Percentiles rank a stretch among this genome's conserved stretches.
phyloP scores from a whole-genome alignment of 2,329 filamentous ascomycete genomes.

The Colletotrichum spaethianum region DNA sequence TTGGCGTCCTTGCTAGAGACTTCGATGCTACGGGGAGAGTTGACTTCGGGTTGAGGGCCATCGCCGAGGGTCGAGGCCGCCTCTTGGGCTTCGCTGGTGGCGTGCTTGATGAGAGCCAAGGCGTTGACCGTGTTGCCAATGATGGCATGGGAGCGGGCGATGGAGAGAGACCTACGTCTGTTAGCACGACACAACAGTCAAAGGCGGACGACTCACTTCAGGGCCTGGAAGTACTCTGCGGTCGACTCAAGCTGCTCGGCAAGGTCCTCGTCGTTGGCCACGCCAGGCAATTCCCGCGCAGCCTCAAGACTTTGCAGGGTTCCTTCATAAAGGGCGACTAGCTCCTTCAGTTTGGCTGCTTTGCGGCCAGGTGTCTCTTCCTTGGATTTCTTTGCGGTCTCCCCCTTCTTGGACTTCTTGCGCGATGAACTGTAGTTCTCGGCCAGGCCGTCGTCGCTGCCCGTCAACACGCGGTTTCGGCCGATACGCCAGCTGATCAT shows the following conservation, averaged over 20 bases:
- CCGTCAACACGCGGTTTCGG: slow-evolving; percentile 89
- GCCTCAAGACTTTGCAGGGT: slow-evolving; percentile 92
- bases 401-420: slow-evolving; percentile 68
- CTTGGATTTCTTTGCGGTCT: slow-evolving; percentile 55
- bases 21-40: slow-evolving; percentile 75
- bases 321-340: slow-evolving; percentile 90
- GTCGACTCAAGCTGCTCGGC: slow-evolving; percentile 84
- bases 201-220: slow-evolving; percentile 74
- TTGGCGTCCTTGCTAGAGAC: slow-evolving; percentile 72
- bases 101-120: slow-evolving; percentile 86
- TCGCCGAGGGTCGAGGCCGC: slow-evolving; percentile 62
- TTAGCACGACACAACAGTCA: slow-evolving; percentile 38
- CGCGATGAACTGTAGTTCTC: slow-evolving; percentile 62
- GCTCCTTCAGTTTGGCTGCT: slow-evolving; percentile 85
- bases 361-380: slow-evolving; percentile 81
- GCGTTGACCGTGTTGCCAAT: slow-evolving; percentile 81
- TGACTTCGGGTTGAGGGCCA: slow-evolving; percentile 44
- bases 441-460: slow-evolving; percentile 82
- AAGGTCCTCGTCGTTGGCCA: slow-evolving; percentile 85
- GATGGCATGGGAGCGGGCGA: slow-evolving; percentile 87
- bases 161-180: slow-evolving; percentile 78
- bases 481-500: slow-evolving; percentile 96
- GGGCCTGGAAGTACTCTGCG: slow-evolving; percentile 85
- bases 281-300: slow-evolving; percentile 89
- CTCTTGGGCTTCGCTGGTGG: slow-evolving; percentile 71